A percentile compares a stretch with the other conserved stretches of the same genome.
phyloP scores from a whole-genome alignment of 1,284 basidiomycete genomes.

The Sanghuangporus sanghuang region DNA sequence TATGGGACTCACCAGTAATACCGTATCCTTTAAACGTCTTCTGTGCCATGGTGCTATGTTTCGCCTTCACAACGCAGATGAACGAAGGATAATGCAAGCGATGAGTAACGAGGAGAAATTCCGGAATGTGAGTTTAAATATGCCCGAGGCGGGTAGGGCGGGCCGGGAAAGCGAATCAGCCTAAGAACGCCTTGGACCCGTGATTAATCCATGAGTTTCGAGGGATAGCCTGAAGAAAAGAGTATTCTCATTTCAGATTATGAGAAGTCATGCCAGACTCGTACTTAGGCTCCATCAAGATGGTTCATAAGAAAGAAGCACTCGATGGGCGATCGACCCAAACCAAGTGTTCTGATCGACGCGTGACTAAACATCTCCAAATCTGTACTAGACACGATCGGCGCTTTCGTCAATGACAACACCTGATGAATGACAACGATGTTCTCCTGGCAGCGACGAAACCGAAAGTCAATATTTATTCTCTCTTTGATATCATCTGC shows the following conservation, averaged over 20 bases:
- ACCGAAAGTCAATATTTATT: not conserved
- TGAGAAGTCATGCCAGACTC: not conserved
- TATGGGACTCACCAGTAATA: conserved; percentile 9
- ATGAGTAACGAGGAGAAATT: not conserved
- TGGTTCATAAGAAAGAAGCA: no score
- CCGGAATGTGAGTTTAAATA: not conserved
- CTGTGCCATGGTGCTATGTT: conserved; percentile 5
- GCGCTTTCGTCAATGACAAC: no score
- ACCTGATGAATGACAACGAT: not conserved
- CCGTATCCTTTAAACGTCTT: conserved; percentile 18
- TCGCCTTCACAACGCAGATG: not conserved
- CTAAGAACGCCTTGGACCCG: no score
- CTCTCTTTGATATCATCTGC: not conserved
- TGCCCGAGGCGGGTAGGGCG: not conserved
- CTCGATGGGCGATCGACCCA: no score
- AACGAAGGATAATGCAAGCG: not conserved
- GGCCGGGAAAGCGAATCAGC: not conserved
- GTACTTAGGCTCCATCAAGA: no score
- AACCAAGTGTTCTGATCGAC: not conserved
- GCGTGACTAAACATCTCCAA: not conserved
- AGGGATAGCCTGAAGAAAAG: not conserved
- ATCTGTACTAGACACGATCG: not conserved
- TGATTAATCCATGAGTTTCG: not conserved
- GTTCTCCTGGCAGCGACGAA: conserved; percentile 15
- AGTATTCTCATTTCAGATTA: not conserved